Conservation (phyloP, 805 yeast species). For the Metschnikowia anglica region DNA sequence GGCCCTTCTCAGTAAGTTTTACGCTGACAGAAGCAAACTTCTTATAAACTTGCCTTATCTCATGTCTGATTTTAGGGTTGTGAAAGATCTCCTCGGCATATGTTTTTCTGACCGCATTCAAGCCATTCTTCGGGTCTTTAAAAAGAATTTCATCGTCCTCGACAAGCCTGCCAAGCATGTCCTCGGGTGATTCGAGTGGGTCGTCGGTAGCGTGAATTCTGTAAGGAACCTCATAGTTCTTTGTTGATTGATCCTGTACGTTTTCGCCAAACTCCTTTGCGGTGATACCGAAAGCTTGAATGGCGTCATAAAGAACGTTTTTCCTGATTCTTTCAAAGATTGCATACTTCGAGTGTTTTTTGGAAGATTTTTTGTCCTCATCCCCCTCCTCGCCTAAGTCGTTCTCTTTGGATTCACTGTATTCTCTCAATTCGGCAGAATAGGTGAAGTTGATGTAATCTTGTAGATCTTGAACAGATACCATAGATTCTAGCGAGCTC, state of each 20-base stretch:
- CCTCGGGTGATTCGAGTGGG: constrained; percentile 57
- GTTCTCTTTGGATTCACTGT: constrained; percentile 22
- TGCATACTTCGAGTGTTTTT: constrained; percentile 59
- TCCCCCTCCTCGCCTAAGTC: constrained; percentile 27
- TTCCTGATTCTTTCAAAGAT: constrained; percentile 65
- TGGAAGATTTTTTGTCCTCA: constrained; percentile 27
- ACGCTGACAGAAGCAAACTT: constrained; percentile 69
- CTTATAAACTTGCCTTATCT: constrained; percentile 61
- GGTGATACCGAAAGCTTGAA: constrained; percentile 71
- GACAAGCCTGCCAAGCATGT: constrained; percentile 48
- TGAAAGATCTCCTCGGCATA: constrained; percentile 78
- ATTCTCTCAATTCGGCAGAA: constrained; percentile 57
- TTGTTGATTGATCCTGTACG: constrained; percentile 58
- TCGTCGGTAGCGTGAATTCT: constrained; percentile 75
- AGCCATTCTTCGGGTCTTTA: constrained; percentile 58
- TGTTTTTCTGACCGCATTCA: constrained; percentile 70
- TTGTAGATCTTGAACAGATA: constrained; percentile 82
- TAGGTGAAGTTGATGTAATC: constrained; percentile 78
- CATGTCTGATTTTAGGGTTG: constrained; percentile 75
- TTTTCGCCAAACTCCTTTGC: constrained; percentile 83
- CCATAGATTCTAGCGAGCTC: constrained; percentile 57
- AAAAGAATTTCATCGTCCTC: constrained; percentile 51
- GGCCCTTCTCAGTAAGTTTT: constrained; percentile 72
- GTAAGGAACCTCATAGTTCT: constrained; percentile 42
- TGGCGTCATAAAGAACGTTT: constrained; percentile 63